phyloP scores from a whole-genome alignment of 108 stramenopile genomes.

The Fragilariopsis cylindrus region DNA sequence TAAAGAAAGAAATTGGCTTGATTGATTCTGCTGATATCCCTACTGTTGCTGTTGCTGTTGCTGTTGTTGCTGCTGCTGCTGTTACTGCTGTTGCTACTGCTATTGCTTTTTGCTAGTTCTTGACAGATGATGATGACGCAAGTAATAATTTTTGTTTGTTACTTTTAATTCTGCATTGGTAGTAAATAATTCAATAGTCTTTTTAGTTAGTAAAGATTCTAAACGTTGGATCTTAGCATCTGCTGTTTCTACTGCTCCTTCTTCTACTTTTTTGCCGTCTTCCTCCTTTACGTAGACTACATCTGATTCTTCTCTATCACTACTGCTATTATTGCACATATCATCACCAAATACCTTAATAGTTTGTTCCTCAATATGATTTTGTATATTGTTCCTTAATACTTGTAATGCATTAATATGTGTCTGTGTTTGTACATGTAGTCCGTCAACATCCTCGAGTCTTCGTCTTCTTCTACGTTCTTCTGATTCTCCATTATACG shows the following conservation, averaged over 20 bases:
- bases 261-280: not conserved
- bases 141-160: not conserved
- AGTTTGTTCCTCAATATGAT: not conserved
- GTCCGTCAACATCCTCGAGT: not conserved
- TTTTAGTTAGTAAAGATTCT: not conserved
- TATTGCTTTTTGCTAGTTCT: not conserved
- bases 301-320: too few species aligned
- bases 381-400: not conserved
- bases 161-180: not conserved
- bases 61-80: too few species aligned
- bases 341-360: not conserved
- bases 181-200: not conserved
- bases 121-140: not conserved
- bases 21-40: too few species aligned
- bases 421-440: not conserved
- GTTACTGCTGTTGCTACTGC: not conserved
- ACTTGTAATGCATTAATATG: not conserved
- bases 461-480: constrained; percentile 2
- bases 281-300: not conserved
- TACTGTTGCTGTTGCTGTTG: not conserved
- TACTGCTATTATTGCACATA: too few species aligned
- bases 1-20: too few species aligned
- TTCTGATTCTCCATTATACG: not conserved
- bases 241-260: not conserved
- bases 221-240: not conserved